These are phyloP conservation scores for Ottelia alismoides DNA, from an alignment of 106 monocot genomes.

Conservation along the genomic window DNA sequence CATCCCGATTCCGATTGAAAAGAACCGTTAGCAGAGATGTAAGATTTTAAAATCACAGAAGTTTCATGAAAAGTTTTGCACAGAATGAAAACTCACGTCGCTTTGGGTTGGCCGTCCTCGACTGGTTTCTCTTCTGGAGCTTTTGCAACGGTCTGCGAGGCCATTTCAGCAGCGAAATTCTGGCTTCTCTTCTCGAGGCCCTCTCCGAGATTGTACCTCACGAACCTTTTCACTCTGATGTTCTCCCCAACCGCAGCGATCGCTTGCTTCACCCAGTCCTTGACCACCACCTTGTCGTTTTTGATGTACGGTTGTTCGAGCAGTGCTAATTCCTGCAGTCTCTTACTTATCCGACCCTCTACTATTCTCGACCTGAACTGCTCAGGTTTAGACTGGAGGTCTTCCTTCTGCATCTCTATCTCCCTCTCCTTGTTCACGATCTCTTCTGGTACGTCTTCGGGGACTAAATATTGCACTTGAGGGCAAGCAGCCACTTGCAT, in stretches of 20 bases:
- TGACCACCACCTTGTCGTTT: constrained; percentile 75
- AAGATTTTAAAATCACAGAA: too few species aligned
- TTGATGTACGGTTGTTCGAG: constrained; percentile 95
- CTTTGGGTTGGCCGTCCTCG: constrained; percentile 24
- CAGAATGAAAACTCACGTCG: constrained; percentile 35
- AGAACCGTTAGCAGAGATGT: too few species aligned
- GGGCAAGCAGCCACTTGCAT: constrained; percentile 98
- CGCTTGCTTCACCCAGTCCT: constrained; percentile 81
- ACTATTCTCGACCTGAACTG: constrained; percentile 82
- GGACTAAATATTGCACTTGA: constrained; percentile 57
- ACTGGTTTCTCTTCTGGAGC: constrained; percentile 22
- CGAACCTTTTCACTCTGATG: constrained; percentile 82
- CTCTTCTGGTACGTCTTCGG: constrained; percentile 86
- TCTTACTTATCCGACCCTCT: constrained; percentile 78
- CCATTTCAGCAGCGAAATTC: constrained; percentile 93
- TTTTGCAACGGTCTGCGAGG: constrained; percentile 76
- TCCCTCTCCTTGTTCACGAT: constrained; percentile 69
- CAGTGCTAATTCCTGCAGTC: constrained; percentile 74
- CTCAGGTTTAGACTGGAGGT: constrained; percentile 76
- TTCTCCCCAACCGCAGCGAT: constrained; percentile 92
- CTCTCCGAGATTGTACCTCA: constrained; percentile 85
- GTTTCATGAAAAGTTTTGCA: too few species aligned
- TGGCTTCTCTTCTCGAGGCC: constrained; percentile 89
- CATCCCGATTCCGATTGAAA: too few species aligned
- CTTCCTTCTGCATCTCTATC: constrained; percentile 93